Conservation (phyloP, 768 basidiomycete species). For the Leccinum obscurum region DNA sequence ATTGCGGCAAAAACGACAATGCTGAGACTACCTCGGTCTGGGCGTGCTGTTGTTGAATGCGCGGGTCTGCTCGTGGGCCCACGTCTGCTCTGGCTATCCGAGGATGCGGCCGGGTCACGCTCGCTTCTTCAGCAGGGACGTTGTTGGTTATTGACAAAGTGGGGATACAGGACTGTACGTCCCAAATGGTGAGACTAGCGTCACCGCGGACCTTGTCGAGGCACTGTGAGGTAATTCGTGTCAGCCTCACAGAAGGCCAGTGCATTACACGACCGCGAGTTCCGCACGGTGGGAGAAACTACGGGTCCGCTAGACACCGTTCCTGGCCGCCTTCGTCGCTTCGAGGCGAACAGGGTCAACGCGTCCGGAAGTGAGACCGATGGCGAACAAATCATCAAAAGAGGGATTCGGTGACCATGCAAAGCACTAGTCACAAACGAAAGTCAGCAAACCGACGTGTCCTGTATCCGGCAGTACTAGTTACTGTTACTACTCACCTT, state of each 20-base stretch:
- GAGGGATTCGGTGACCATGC: conserved; percentile 76
- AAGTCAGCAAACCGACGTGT: conserved; percentile 1
- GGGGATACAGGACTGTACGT: conserved; percentile 49
- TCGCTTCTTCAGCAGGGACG: conserved; percentile 11
- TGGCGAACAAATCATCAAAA: conserved; percentile 74
- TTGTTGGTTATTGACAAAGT: conserved; percentile 30
- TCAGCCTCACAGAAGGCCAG: conserved; percentile 67
- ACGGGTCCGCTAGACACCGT: conserved; percentile 58
- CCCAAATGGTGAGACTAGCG: conserved; percentile 73
- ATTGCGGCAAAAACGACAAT: conserved; percentile 69
- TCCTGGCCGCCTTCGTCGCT: conserved; percentile 56
- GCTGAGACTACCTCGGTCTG: conserved; percentile 72
- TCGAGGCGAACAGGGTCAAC: conserved; percentile 75
- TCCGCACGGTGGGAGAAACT: conserved; percentile 61
- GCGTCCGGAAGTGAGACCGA: conserved; percentile 67
- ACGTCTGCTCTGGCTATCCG: conserved; percentile 39
- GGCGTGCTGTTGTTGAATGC: conserved; percentile 68
- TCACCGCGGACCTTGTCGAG: conserved; percentile 79
- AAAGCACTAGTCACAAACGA: conserved; percentile 55
- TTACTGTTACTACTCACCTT: conserved; percentile 48
- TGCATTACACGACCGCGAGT: conserved; percentile 69
- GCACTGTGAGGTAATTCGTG: conserved; percentile 75
- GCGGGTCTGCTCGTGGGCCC: conserved; percentile 43
- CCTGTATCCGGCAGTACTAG: neutral
- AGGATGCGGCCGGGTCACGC: conserved; percentile 32